Evolutionary conservation across 116 monocot genomes (phyloP), one percentile per base, ranked within the genome.

Genomic region (Zostera marina): DNA sequence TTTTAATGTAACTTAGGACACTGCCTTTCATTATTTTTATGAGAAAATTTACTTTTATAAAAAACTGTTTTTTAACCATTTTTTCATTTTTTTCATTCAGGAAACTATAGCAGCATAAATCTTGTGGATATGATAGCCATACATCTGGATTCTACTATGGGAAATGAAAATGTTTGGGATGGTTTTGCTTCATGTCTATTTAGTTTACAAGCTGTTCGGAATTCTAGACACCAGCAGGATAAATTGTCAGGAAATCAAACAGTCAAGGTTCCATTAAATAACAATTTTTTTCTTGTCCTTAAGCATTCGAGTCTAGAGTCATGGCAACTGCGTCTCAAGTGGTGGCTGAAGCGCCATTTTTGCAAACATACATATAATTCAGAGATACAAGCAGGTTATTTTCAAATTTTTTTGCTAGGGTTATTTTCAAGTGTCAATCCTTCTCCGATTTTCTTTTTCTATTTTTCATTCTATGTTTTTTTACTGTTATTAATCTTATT

Each of bases 321-420:
- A 68, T 81, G 86, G 86, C 68, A 47, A 44, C 59, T 75, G 48
- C 78, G 86, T 11, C 73, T 72, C 48, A 61, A 63, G 24, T 86
- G 86, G 86, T 86, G 86, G 86, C 32, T 15, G n/a, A 67, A 66
- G 54, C 76, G 71, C 40, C 81, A 86, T 48, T 86, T 86, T 54
- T 57, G 73, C 63, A 68, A 44, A 24, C 77, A 45, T 11, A 41
- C 42, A 19, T 71, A 8, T 71, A 56, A 68, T 16, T 60, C 41
- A 9, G 68, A 76, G 57, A 66, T 63, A 32, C 61, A 71, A 66
- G 44, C 71, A 66, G 75, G 86, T 86, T 15, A 58, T 38, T 48
- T 48, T 15, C 48, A n/a, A n/a, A n/a, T n/a, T n/a, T n/a, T n/a
- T n/a, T n/a, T n/a, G n/a, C n/a, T n/a, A n/a, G n/a, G n/a, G n/a